These are phyloP conservation scores for Phytophthora podocarpi DNA, from an alignment of 352 stramenopile species.

Conservation along the genomic window DNA sequence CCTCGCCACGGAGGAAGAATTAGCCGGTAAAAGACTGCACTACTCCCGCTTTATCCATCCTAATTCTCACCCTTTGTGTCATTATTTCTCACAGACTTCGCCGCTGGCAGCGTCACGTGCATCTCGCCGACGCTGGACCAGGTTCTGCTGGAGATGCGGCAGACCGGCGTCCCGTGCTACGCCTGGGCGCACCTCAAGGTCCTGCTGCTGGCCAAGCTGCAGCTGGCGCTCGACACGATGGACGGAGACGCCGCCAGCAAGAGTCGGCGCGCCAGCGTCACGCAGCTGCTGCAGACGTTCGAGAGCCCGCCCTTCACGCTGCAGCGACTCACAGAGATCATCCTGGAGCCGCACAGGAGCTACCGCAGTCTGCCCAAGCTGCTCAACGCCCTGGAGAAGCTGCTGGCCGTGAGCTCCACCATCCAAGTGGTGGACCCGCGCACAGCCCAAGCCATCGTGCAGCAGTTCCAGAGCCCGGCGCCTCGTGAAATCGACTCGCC, in stretches of 20 bases:
- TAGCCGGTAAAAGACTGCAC: constrained; percentile 65
- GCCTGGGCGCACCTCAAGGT: constrained; percentile 73
- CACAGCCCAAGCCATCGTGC: constrained; percentile 26
- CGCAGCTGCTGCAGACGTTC: constrained; percentile 65
- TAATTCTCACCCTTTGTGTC: neutral
- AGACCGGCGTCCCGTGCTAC: constrained; percentile 75
- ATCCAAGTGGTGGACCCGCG: constrained; percentile 69
- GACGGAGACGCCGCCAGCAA: constrained; percentile 61
- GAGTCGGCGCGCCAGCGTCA: constrained; percentile 55
- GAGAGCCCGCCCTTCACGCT: constrained; percentile 83
- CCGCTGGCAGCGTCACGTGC: constrained; percentile 43
- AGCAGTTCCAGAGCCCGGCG: constrained; percentile 37
- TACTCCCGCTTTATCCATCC: no score
- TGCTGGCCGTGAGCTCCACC: constrained; percentile 72
- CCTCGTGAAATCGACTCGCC: constrained; percentile 32
- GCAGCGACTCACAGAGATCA: constrained; percentile 80
- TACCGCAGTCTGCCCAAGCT: constrained; percentile 84
- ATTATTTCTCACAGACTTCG: constrained; percentile 51
- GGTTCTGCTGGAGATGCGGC: constrained; percentile 71
- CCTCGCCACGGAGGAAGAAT: constrained; percentile 70
- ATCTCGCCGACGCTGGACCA: constrained; percentile 59
- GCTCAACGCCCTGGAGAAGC: constrained; percentile 84
- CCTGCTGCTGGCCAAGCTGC: constrained; percentile 62
- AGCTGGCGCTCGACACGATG: constrained; percentile 61
- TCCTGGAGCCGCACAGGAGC: constrained; percentile 65